Evolutionary conservation across 169 alveolate species (phyloP), one percentile per base, ranked within the genome.

Genomic region (Amoebophrya sp.): DNA sequence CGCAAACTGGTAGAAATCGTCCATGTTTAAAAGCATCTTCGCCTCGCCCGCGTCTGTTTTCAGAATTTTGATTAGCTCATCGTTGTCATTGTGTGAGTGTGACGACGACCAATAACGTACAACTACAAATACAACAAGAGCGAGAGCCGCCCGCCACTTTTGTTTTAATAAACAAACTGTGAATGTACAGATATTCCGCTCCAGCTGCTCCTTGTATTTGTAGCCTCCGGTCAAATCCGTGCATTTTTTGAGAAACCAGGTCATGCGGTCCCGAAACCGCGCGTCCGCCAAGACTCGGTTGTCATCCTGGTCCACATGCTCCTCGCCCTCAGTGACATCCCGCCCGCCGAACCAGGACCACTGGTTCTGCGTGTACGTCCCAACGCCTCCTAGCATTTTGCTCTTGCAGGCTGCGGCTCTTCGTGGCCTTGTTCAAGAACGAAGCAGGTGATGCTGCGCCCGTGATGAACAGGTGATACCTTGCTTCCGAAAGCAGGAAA

Each of bases 121-220:
- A n/a, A n/a, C n/a, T n/a, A n/a, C n/a, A n/a, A n/a, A n/a, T n/a
- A n/a, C n/a, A n/a, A n/a, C n/a, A n/a, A n/a, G n/a, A n/a, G n/a
- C n/a, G n/a, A n/a, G n/a, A n/a, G n/a, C n/a, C n/a, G n/a, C n/a
- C n/a, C n/a, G n/a, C n/a, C n/a, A n/a, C n/a, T n/a, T n/a, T n/a
- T n/a, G n/a, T n/a, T n/a, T n/a, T n/a, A n/a, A n/a, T n/a, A n/a
- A n/a, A n/a, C n/a, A n/a, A n/a, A n/a, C n/a, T n/a, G n/a, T n/a
- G 18, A 47, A 2, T 25, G 35, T 66, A 66, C 83, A 25, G 0
- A 66, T 66, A 25, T 66, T 66, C 32, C 1, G 83, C 35, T 66
- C 35, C 32, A 66, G 83, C 83, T 66, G 83, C 83, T 66, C 83
- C 83, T 66, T 66, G 83, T 66, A 66, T 3, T 18, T 66, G 83